phyloP scores from a whole-genome alignment of 768 basidiomycete species.

The Pleurotus salmoneostramineus region DNA sequence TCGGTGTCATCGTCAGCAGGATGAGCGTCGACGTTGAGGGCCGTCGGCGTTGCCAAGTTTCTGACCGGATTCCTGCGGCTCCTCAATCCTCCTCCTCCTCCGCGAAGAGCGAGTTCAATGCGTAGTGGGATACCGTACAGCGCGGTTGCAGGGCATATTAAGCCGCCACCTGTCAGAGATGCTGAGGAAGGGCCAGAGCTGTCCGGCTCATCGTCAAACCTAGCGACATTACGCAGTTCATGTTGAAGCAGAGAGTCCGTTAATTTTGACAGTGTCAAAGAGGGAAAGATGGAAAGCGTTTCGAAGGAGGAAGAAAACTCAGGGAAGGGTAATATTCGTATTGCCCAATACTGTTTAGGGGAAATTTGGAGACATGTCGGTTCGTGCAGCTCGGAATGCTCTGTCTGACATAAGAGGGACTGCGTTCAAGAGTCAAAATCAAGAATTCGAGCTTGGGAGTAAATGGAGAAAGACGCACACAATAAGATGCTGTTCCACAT shows the following conservation, averaged over 20 bases:
- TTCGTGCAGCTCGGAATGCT: background rate
- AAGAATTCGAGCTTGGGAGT: background rate
- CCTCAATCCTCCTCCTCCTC: background rate
- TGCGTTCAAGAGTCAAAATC: background rate
- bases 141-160: background rate
- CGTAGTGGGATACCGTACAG: background rate
- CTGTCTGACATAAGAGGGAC: background rate
- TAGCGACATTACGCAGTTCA: background rate
- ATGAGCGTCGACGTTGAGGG: background rate
- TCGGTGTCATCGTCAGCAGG: background rate
- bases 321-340: background rate
- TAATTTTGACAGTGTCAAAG: background rate
- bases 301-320: background rate
- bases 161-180: background rate
- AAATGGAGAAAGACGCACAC: background rate
- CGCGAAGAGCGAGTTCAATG: background rate
- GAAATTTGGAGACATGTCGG: background rate
- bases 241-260: background rate
- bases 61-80: background rate
- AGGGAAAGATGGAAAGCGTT: background rate
- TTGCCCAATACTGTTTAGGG: slow-evolving; percentile 3
- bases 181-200: background rate
- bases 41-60: too few species aligned
- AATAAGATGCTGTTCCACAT: slow-evolving; percentile 3
- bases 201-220: background rate